These are phyloP conservation scores for Penicillium sp. DNA, from an alignment of 2,329 filamentous ascomycete genomes.

Conservation along the genomic window DNA sequence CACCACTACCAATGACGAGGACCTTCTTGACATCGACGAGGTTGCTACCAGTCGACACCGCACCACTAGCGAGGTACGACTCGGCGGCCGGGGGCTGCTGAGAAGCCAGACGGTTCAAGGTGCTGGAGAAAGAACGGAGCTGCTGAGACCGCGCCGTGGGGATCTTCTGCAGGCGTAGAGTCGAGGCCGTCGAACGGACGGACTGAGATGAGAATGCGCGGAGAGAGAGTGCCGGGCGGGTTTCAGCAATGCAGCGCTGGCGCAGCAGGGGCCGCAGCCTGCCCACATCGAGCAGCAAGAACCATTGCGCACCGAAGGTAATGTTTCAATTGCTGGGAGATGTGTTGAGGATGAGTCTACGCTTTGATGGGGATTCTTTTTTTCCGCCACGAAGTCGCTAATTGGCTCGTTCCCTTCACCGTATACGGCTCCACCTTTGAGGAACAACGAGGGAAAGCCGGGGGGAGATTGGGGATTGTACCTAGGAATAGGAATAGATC, in stretches of 20 bases:
- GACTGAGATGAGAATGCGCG: constrained; percentile 42
- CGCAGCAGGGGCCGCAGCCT: constrained; percentile 43
- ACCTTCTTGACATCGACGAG: constrained; percentile 94
- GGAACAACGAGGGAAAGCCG: not conserved
- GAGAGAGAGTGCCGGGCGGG: constrained; percentile 36
- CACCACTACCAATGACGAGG: constrained; percentile 91
- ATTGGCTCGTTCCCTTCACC: constrained; percentile 26
- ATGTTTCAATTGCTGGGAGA: constrained; percentile 26
- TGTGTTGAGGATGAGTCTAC: constrained; percentile 25
- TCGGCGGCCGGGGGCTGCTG: constrained; percentile 77
- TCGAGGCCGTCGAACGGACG: constrained; percentile 32
- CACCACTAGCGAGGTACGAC: constrained; percentile 86
- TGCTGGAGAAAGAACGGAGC: constrained; percentile 45
- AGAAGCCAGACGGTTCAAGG: constrained; percentile 43
- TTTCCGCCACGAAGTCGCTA: constrained; percentile 21
- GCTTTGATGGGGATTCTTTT: constrained; percentile 25
- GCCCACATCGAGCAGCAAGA: constrained; percentile 48
- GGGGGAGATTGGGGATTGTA: not conserved
- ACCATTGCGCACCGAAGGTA: constrained; percentile 41
- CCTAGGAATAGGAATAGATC: not conserved
- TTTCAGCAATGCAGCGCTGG: constrained; percentile 43
- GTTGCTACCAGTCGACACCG: constrained; percentile 72
- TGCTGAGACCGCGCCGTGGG: constrained; percentile 44
- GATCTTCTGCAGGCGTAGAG: constrained; percentile 40
- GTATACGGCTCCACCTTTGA: constrained; percentile 25